A percentile compares a stretch with the other conserved stretches of the same genome.
These are phyloP conservation scores for Gynandropsis gynandra DNA, from an alignment of 345 rosid species.

Conservation along the genomic window DNA sequence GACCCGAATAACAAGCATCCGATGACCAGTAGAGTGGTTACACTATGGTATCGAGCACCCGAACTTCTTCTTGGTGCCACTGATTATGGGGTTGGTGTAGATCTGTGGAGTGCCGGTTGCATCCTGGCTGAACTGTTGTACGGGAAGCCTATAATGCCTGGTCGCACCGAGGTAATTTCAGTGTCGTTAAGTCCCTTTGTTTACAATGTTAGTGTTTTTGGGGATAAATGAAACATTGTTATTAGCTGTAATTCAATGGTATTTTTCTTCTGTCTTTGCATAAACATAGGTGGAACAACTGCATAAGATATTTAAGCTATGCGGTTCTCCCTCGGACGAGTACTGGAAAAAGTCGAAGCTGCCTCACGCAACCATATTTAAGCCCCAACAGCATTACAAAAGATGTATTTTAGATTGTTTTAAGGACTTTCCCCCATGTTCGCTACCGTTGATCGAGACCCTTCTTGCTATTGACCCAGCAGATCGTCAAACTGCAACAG, in stretches of 20 bases:
- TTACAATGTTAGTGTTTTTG: neutral
- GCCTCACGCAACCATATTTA: conserved; percentile 77
- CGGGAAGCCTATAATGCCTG: conserved; percentile 81
- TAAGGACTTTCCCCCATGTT: conserved; percentile 62
- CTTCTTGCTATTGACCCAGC: conserved; percentile 70
- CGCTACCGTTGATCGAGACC: conserved; percentile 58
- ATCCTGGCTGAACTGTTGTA: conserved; percentile 71
- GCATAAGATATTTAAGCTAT: conserved; percentile 66
- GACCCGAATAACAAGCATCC: conserved; percentile 81
- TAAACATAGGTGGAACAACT: conserved; percentile 60
- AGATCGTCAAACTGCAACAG: conserved; percentile 59
- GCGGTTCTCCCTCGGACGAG: conserved; percentile 77
- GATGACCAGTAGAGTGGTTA: conserved; percentile 81
- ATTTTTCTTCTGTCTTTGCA: too few species aligned
- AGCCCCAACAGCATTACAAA: conserved; percentile 66
- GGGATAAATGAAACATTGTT: neutral
- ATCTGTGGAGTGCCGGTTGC: conserved; percentile 88
- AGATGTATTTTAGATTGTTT: conserved; percentile 59
- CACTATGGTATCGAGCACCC: conserved; percentile 80
- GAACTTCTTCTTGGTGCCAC: conserved; percentile 92
- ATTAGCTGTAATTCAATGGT: too few species aligned
- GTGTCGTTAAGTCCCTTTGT: too few species aligned
- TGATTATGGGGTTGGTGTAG: conserved; percentile 68
- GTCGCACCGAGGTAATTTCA: conserved; percentile 63
- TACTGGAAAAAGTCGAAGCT: conserved; percentile 72